These are phyloP conservation scores for Anaeromyces robustus DNA, from an alignment of 192 early-diverging fungal genomes.

Conservation along the genomic window DNA sequence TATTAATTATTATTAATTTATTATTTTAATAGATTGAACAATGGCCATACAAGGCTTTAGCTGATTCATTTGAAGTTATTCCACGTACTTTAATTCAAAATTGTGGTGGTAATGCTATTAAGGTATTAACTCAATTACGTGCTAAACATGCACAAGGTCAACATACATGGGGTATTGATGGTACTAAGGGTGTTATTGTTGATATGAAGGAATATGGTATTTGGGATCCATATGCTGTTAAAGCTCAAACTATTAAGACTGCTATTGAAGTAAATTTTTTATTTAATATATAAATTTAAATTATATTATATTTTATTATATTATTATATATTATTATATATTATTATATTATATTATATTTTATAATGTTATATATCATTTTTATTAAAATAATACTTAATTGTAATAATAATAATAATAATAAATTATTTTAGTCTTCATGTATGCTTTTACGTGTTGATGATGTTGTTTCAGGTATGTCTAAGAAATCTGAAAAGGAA, in stretches of 20 bases:
- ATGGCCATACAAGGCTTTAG: slow-evolving; percentile 92
- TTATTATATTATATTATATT: neutral
- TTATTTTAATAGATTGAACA: slow-evolving; percentile 38
- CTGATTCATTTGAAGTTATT: slow-evolving; percentile 93
- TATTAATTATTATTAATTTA: neutral
- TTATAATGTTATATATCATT: slow-evolving; percentile 13
- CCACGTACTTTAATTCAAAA: slow-evolving; percentile 97
- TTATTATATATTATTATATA: neutral
- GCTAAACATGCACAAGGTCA: slow-evolving; percentile 87
- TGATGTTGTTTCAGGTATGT: slow-evolving; percentile 92
- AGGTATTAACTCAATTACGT: slow-evolving; percentile 77
- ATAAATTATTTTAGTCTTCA: slow-evolving; percentile 32
- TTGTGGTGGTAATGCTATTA: slow-evolving; percentile 98
- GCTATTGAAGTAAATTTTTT: slow-evolving; percentile 60
- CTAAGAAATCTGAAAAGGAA: slow-evolving; percentile 23
- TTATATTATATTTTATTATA: too few species aligned
- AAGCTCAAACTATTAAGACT: slow-evolving; percentile 98
- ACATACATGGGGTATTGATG: slow-evolving; percentile 90
- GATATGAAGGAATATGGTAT: slow-evolving; percentile 97
- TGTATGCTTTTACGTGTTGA: slow-evolving; percentile 75
- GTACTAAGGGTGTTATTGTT: slow-evolving; percentile 72
- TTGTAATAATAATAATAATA: too few species aligned
- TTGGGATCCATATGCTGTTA: slow-evolving; percentile 99
- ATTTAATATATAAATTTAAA: too few species aligned
- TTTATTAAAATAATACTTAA: neutral